Conservation (phyloP, 2,329 filamentous ascomycete genomes). For the Trichoderma brevicompactum region DNA sequence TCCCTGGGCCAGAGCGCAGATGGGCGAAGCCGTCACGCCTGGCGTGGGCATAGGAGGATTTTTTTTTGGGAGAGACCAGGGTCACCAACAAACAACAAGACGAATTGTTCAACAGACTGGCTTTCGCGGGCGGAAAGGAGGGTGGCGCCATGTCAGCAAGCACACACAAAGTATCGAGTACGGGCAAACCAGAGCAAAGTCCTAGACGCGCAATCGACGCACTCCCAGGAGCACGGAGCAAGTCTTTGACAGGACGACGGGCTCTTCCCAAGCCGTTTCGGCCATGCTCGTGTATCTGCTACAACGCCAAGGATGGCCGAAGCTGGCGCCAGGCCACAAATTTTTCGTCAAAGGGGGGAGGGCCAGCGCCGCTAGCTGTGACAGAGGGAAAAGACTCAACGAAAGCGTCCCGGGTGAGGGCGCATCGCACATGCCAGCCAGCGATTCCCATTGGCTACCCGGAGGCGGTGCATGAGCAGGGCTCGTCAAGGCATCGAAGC, state of each 20-base stretch:
- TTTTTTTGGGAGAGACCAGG: slow-evolving; percentile 1
- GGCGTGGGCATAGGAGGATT: slow-evolving; percentile 17
- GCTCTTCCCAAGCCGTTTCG: not conserved
- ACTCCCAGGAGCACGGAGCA: no score
- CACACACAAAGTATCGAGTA: slow-evolving; percentile 16
- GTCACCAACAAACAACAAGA: slow-evolving; percentile 6
- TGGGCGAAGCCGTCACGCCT: slow-evolving; percentile 27
- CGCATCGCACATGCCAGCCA: slow-evolving; percentile 19
- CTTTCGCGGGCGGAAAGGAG: slow-evolving; percentile 11
- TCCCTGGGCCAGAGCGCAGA: slow-evolving; percentile 8
- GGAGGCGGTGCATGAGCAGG: slow-evolving; percentile 27
- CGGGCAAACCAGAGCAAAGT: slow-evolving; percentile 3
- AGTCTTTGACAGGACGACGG: no score
- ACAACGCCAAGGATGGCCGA: slow-evolving; percentile 25
- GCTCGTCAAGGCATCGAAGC: slow-evolving; percentile 29
- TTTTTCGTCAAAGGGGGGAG: not conserved
- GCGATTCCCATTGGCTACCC: slow-evolving; percentile 27
- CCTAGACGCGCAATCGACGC: slow-evolving; percentile 8
- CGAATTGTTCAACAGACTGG: not conserved
- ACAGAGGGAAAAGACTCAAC: not conserved
- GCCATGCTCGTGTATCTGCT: slow-evolving; percentile 27
- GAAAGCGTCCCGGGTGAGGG: not conserved
- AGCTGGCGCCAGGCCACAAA: not conserved
- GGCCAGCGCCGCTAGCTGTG: not conserved
- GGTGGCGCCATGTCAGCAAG: slow-evolving; percentile 26